Percentiles rank a stretch among this genome's conserved stretches.
Conservation (phyloP, 2,329 filamentous ascomycete species). For the Colletotrichum sp. region DNA sequence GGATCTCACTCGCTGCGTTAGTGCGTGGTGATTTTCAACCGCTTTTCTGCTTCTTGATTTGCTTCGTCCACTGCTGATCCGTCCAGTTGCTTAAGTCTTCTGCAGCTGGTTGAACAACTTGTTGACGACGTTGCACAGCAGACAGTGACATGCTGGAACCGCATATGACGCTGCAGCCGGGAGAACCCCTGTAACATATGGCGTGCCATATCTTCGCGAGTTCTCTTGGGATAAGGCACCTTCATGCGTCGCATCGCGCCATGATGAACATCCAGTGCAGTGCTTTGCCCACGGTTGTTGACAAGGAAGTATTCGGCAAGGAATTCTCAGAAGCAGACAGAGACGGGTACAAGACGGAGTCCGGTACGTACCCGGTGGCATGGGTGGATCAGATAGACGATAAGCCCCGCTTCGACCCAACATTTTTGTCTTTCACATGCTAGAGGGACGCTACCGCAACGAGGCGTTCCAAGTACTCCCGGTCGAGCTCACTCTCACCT, state of each 20-base stretch:
- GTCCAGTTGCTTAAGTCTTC: not conserved
- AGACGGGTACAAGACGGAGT: not conserved
- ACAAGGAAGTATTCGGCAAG: not conserved
- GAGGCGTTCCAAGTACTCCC: not conserved
- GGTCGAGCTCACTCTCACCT: not conserved
- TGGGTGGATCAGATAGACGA: slow-evolving; percentile 13
- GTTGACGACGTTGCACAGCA: not conserved
- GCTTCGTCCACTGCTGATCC: not conserved
- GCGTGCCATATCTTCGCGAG: not conserved
- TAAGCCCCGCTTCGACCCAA: slow-evolving; percentile 21
- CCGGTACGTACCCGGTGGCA: not conserved
- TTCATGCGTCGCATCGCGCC: slow-evolving; percentile 9
- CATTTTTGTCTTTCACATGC: slow-evolving; percentile 22
- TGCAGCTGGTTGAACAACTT: not conserved
- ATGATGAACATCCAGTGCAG: not conserved
- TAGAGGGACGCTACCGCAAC: not conserved
- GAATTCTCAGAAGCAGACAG: not conserved
- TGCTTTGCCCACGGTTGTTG: not conserved
- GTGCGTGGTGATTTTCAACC: not conserved
- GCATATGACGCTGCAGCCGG: not conserved
- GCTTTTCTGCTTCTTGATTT: not conserved
- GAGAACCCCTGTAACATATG: slow-evolving; percentile 3
- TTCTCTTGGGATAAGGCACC: not conserved
- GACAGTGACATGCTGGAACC: not conserved
- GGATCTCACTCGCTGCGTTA: slow-evolving; percentile 6